These are phyloP conservation scores for Trichoderma sp. DNA, from an alignment of 2,329 filamentous ascomycete species.

Conservation along the genomic window DNA sequence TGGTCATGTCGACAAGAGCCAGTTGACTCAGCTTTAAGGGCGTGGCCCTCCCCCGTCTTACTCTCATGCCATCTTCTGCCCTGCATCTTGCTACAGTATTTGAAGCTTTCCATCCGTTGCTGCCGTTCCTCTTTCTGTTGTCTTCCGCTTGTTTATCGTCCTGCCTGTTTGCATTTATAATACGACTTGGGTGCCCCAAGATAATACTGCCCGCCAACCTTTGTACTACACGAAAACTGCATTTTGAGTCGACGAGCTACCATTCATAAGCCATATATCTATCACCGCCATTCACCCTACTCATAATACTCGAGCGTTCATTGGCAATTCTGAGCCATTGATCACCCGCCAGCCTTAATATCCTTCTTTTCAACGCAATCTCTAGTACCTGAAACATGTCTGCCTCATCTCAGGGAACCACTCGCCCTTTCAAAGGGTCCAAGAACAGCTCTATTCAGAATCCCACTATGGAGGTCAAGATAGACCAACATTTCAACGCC, in stretches of 20 bases:
- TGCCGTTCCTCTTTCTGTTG: neutral
- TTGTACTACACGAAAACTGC: neutral
- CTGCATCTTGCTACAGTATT: conserved; percentile 3
- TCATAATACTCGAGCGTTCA: neutral
- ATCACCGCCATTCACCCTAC: neutral
- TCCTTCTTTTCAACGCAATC: neutral
- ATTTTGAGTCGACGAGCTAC: neutral
- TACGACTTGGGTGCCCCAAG: neutral
- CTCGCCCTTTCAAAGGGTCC: conserved; percentile 6
- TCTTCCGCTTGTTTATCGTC: neutral
- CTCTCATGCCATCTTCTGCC: neutral
- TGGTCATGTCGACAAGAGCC: neutral
- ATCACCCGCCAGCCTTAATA: neutral
- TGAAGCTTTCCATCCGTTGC: neutral
- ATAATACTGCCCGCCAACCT: neutral
- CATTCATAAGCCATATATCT: neutral
- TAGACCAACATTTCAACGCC: conserved; percentile 52
- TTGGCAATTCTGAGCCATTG: neutral
- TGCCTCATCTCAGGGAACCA: conserved; percentile 24
- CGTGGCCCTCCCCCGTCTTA: conserved; percentile 3
- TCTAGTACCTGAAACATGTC: conserved; percentile 24
- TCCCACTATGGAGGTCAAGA: conserved; percentile 45
- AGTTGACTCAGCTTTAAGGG: conserved; percentile 18
- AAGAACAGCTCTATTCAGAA: conserved; percentile 25
- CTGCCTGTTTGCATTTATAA: neutral